A percentile compares a stretch with the other conserved stretches of the same genome.
These are phyloP conservation scores for Hymenoscyphus scutula DNA, from an alignment of 2,329 filamentous ascomycete species.

Conservation along the genomic window DNA sequence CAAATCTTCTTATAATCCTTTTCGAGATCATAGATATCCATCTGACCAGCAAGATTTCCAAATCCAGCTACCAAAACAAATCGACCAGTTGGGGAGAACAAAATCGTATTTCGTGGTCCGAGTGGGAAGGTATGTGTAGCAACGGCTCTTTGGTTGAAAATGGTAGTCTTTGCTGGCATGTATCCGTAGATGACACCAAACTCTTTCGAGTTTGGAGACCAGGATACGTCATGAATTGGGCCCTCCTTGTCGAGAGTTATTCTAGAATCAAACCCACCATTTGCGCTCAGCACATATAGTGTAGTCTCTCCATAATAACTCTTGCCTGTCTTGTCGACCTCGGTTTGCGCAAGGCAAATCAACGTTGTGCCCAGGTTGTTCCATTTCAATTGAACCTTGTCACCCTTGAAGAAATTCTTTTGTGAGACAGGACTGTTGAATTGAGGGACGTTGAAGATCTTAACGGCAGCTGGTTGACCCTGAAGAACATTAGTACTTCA, in stretches of 20 bases:
- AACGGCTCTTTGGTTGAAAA: conserved; percentile 88
- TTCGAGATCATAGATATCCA: conserved; percentile 94
- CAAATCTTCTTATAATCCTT: conserved; percentile 90
- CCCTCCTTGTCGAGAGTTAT: conserved; percentile 94
- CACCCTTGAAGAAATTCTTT: conserved; percentile 99
- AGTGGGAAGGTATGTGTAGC: conserved; percentile 83
- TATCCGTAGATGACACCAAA: conserved; percentile 97
- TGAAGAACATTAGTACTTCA: conserved; percentile 40
- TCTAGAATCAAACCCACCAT: conserved; percentile 87
- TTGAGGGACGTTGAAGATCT: conserved; percentile 89
- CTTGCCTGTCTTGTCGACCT: conserved; percentile 97
- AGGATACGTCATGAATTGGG: conserved; percentile 96
- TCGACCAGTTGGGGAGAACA: conserved; percentile 88
- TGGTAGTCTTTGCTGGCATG: conserved; percentile 98
- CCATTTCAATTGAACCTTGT: conserved; percentile 99
- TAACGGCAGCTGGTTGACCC: conserved; percentile 91
- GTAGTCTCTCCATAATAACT: conserved; percentile 99
- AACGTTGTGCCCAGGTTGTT: conserved; percentile 87
- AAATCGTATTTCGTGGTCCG: conserved; percentile 87
- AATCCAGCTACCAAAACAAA: conserved; percentile 95
- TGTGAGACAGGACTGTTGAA: conserved; percentile 83
- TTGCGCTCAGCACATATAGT: conserved; percentile 89
- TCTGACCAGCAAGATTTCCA: conserved; percentile 94
- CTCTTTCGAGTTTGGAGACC: conserved; percentile 96
- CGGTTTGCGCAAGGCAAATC: conserved; percentile 93